Evolutionary conservation across 2,329 filamentous ascomycete species (phyloP), one percentile per base, ranked within the genome.

Genomic region (Colletotrichum sp.): DNA sequence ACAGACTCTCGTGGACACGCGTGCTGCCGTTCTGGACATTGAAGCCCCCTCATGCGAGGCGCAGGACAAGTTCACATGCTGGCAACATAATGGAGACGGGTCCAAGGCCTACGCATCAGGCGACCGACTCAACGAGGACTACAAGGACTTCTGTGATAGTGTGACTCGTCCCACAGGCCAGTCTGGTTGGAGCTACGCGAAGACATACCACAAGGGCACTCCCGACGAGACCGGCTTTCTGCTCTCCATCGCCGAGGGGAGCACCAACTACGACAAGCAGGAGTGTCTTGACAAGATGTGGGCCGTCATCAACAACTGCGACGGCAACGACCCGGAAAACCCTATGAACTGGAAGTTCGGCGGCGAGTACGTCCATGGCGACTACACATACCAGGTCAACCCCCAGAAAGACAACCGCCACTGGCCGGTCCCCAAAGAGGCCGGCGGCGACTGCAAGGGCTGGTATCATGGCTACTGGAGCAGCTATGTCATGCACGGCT

Each of bases 271-370:
- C 34, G 71, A 78, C 73, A 74, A 78, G 69, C 24, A 75, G 21
- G n/a, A 77, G 71, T 82, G 80, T 69, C 71, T 78, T 55, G 80
- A 80, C 4, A 65, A 71, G n/a, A 52, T 80, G 21, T 26, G 65
- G 6, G 60, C 69, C 39, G 78, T 83, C 63, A 80, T 84, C 73
- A 76, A 84, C 72, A 73, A 77, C 57, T 83, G 82, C 74, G 82
- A 84, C 77, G 76, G 75, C 49, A 77, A 78, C 62, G 78, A 79
- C 59, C 66, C 72, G 3, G 68, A 80, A 18, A 83, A 83, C 77
- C 79, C 80, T 12, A 77, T 83, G 77, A 82, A 83, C 78, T 83
- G 80, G 81, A 82, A 83, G 75, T 78, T 77, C 44, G 81, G 81
- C 26, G 80, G 82, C 32, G 76, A 75, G 64, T 80, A 72, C 24